Conservation (phyloP, 139 green algal genomes). For the Chlorella sp. region DNA sequence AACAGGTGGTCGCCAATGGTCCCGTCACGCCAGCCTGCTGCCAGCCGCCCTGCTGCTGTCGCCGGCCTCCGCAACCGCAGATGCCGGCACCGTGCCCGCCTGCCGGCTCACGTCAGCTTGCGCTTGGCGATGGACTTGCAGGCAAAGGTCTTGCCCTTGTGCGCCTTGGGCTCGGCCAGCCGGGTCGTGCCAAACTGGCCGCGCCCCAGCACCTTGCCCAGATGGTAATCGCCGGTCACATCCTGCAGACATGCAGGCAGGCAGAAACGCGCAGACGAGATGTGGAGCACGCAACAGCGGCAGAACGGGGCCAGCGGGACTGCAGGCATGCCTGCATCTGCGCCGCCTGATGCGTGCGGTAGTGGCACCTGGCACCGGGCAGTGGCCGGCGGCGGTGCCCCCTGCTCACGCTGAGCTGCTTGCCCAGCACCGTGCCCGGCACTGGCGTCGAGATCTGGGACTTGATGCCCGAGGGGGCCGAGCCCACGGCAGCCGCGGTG, state of each 20-base stretch:
- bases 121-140: constrained; percentile 90
- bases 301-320: neutral
- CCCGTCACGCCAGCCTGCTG: neutral
- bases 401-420: neutral
- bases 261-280: neutral
- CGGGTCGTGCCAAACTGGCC: constrained; percentile 73
- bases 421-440: constrained; percentile 20
- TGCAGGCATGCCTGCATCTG: neutral
- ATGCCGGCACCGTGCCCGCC: neutral
- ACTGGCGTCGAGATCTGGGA: neutral
- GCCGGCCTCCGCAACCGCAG: neutral
- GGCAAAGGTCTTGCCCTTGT: constrained; percentile 55
- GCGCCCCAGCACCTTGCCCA: constrained; percentile 59
- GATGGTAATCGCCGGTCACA: constrained; percentile 48
- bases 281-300: neutral
- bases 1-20: neutral
- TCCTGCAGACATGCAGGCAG: constrained; percentile 40
- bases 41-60: neutral
- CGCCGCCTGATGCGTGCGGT: neutral
- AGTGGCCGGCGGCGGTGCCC: neutral
- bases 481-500: neutral
- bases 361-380: neutral
- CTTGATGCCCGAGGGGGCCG: neutral
- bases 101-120: constrained; percentile 61
- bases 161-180: constrained; percentile 40